These are phyloP conservation scores for Cordyceps fumosorosea DNA, from an alignment of 2,329 filamentous ascomycete genomes.

Conservation along the genomic window DNA sequence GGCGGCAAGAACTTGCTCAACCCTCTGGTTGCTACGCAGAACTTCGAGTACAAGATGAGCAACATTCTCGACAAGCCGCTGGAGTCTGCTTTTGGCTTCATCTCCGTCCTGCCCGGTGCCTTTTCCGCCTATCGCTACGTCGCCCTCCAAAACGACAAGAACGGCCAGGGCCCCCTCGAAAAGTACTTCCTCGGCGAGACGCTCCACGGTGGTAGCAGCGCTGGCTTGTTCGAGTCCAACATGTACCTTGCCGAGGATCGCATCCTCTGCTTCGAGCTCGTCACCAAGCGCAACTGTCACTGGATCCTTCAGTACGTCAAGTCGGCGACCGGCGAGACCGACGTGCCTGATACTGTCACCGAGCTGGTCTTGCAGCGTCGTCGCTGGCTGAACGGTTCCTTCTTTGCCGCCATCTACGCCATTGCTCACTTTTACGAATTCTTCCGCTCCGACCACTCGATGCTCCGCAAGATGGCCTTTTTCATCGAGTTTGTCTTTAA, in stretches of 20 bases:
- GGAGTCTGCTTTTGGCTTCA: conserved; percentile 96
- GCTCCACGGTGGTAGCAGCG: conserved; percentile 83
- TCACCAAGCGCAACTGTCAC: conserved; percentile 93
- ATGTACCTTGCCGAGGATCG: conserved; percentile 99
- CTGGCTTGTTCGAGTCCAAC: conserved; percentile 96
- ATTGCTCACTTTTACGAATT: conserved; percentile 94
- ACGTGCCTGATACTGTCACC: conserved; percentile 89
- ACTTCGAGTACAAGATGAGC: conserved; percentile 99
- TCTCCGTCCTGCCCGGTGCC: conserved; percentile 90
- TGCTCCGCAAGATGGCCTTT: conserved; percentile 82
- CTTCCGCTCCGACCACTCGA: conserved; percentile 85
- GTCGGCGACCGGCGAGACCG: conserved; percentile 91
- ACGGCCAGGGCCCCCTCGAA: conserved; percentile 82
- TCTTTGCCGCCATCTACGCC: conserved; percentile 95
- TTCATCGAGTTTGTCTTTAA: conserved; percentile 92
- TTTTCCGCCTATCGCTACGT: conserved; percentile 98
- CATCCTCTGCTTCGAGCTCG: conserved; percentile 97
- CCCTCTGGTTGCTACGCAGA: conserved; percentile 90
- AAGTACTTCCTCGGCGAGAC: conserved; percentile 98
- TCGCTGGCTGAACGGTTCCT: conserved; percentile 96
- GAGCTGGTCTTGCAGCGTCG: conserved; percentile 93
- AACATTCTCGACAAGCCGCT: conserved; percentile 98
- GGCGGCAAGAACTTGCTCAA: conserved; percentile 85
- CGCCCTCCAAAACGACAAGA: conserved; percentile 94
- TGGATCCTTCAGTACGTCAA: conserved; percentile 99